Conservation (phyloP, 2,329 filamentous ascomycete genomes). For the Neopestalotiopsis clavispora region DNA sequence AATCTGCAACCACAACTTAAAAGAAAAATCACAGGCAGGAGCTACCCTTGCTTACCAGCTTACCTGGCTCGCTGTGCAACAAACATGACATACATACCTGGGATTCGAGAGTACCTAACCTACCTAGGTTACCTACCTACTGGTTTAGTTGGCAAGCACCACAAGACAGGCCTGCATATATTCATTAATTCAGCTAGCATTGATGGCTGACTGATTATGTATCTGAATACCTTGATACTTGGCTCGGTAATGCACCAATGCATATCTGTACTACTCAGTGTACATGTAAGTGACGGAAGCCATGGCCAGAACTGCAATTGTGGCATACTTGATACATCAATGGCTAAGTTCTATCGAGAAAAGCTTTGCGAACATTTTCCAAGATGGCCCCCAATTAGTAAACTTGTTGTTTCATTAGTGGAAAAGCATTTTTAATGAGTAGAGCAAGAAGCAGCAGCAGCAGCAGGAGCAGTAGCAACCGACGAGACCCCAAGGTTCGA, state of each 20-base stretch:
- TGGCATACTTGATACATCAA: neutral
- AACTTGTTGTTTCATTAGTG: neutral
- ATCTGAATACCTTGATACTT: too few relatives aligned
- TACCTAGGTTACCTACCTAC: too few relatives aligned
- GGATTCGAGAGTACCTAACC: too few relatives aligned
- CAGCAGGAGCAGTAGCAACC: neutral
- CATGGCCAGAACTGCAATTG: too few relatives aligned
- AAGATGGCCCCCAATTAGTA: neutral
- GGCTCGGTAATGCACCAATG: too few relatives aligned
- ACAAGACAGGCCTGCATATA: too few relatives aligned
- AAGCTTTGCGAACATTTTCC: neutral
- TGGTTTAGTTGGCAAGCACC: too few relatives aligned
- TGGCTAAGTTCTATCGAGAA: neutral
- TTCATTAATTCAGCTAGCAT: too few relatives aligned
- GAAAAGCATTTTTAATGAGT: neutral
- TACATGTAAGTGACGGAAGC: too few relatives aligned
- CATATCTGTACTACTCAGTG: too few relatives aligned
- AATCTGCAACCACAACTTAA: neutral
- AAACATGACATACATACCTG: neutral
- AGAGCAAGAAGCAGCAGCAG: neutral
- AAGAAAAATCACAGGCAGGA: neutral
- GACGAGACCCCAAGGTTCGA: neutral
- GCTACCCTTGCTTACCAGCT: too few relatives aligned
- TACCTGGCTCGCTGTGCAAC: neutral
- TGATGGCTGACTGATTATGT: too few relatives aligned